Evolutionary conservation across 2,329 filamentous ascomycete genomes (phyloP), one percentile per base, ranked within the genome.

Genomic region (Emmonsia crescens): DNA sequence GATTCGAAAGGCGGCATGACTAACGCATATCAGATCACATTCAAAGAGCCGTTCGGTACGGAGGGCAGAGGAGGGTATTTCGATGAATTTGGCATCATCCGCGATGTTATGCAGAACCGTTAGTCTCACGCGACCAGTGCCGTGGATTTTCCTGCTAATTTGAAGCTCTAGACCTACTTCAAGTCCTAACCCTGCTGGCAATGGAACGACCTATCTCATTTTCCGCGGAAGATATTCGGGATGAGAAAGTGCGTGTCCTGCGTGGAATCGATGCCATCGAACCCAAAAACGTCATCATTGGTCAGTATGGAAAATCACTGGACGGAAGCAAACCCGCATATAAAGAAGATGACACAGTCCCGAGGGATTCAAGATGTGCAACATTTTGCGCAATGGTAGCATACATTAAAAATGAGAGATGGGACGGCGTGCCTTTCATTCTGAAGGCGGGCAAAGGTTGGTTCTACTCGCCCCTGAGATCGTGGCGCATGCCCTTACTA

Each of bases 161-260:
- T 29, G 5, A 48, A 31, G 48, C 52, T 31, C 55, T 49, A 83
- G 81, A 99, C 79, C 80, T 99, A 71, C 85, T 99, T 61, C 94
- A 99, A 78, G 92, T 99, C 24, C 82, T 99, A 68, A 99, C 94
- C 19, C 85, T 99, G 61, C 85, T 99, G 66, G 91, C 94, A 64
- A 99, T 99, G 94, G 94, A 99, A 80, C 86, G 94, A 65, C 94
- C 94, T 62, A 94, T 99, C 73, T 97, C 93, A 12, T 99, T 99
- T 83, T 96, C 94, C 48, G 85, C 94, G 42, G 94, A 99, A 78
- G 94, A 99, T 72, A 96, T 99, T 68, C 91, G 94, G 73, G 95
- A 99, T 75, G 94, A 99, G 79, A 99, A 99, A 80, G 80, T 97
- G 68, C 89, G 94, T 70, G 95, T 99, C 27, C 86, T 99, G 62